Evolutionary conservation across 768 basidiomycete genomes (phyloP).

Genomic region (Imleria badia): DNA sequence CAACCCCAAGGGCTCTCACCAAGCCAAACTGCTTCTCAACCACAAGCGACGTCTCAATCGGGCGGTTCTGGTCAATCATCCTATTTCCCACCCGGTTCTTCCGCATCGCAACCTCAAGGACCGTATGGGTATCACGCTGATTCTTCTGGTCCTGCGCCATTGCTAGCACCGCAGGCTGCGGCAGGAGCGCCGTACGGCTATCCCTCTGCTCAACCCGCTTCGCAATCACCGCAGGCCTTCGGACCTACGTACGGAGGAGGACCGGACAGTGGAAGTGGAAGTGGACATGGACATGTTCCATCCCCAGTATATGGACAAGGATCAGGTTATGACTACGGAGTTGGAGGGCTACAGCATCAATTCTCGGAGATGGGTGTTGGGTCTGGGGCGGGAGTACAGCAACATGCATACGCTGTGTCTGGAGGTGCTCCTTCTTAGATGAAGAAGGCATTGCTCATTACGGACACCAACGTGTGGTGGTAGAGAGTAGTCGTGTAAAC

Average conservation of each 20-base stretch:
- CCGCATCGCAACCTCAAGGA: slow-evolving; percentile 17
- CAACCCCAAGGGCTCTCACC: slow-evolving; percentile 15
- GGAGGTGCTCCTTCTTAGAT: slow-evolving; percentile 19
- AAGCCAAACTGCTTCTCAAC: slow-evolving; percentile 16
- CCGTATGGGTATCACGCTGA: slow-evolving; percentile 23
- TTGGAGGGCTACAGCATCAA: slow-evolving; percentile 27
- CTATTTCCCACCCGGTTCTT: slow-evolving; percentile 9
- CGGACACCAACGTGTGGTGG: background rate
- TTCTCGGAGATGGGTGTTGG: slow-evolving; percentile 33
- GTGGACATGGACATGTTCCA: slow-evolving; percentile 22
- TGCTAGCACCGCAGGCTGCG: slow-evolving; percentile 1
- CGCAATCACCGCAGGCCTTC: slow-evolving; percentile 17
- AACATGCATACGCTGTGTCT: slow-evolving; percentile 22
- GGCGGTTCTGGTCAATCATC: slow-evolving; percentile 8
- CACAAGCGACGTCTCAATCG: slow-evolving; percentile 17
- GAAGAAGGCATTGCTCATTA: background rate
- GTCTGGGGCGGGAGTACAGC: slow-evolving; percentile 20
- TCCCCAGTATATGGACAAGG: slow-evolving; percentile 20
- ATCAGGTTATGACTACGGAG: slow-evolving; percentile 24
- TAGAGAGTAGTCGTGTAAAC: background rate
- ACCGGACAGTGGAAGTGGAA: slow-evolving; percentile 23
- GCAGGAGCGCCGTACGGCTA: slow-evolving; percentile 19
- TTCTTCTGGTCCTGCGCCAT: background rate
- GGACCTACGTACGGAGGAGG: slow-evolving; percentile 19
- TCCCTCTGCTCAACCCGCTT: slow-evolving; percentile 8